phyloP scores from a whole-genome alignment of 495 filamentous ascomycete species.

The Tetracladium setigerum region DNA sequence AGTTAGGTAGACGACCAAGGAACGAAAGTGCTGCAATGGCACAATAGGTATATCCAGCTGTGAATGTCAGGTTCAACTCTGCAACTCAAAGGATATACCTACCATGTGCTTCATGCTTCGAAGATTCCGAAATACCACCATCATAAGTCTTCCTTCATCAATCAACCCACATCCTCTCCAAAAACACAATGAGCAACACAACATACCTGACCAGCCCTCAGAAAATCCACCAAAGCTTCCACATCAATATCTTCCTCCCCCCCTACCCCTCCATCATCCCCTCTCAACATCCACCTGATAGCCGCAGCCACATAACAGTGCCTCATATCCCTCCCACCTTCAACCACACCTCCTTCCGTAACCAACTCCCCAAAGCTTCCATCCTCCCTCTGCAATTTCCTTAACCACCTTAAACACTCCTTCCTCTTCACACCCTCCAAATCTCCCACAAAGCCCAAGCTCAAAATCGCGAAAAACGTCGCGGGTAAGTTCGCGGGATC shows the following conservation, averaged over 20 bases:
- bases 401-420: conserved; percentile 66
- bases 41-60: conserved; percentile 85
- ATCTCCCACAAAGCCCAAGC: conserved; percentile 68
- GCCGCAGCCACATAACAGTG: conserved; percentile 78
- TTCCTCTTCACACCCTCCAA: conserved; percentile 58
- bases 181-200: neutral
- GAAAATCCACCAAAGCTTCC: conserved; percentile 57
- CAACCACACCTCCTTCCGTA: conserved; percentile 49
- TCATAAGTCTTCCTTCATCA: conserved; percentile 66
- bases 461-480: conserved; percentile 78
- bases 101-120: conserved; percentile 85
- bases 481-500: conserved; percentile 80
- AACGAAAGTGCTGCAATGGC: conserved; percentile 69
- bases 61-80: conserved; percentile 12
- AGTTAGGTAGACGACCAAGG: conserved; percentile 44
- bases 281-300: conserved; percentile 72
- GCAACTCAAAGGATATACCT: conserved; percentile 24
- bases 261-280: conserved; percentile 36
- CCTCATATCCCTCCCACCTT: conserved; percentile 75
- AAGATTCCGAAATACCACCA: conserved; percentile 76
- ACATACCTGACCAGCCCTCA: conserved; percentile 59
- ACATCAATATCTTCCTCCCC: conserved; percentile 69
- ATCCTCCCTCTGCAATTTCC: conserved; percentile 67
- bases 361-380: conserved; percentile 89
- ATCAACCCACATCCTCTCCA: conserved; percentile 7